These are phyloP conservation scores for Melanopsichium pennsylvanicum DNA, from an alignment of 1,284 basidiomycete genomes.

Conservation along the genomic window DNA sequence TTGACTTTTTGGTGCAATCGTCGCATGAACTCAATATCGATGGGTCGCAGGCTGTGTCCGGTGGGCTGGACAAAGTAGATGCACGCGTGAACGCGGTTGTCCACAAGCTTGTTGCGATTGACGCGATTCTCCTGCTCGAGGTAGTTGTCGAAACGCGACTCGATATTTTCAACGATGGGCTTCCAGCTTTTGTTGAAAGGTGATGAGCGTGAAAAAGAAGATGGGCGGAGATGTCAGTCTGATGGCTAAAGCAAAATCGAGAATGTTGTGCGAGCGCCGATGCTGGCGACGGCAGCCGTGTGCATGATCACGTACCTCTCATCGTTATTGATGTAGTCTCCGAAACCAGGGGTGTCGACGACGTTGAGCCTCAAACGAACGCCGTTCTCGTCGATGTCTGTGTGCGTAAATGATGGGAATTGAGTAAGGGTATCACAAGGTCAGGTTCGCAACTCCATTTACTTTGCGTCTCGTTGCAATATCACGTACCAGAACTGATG, in stretches of 20 bases:
- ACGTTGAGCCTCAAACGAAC: conserved; percentile 64
- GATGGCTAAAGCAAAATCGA: too few species aligned
- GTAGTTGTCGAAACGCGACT: conserved; percentile 64
- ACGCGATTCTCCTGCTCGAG: conserved; percentile 65
- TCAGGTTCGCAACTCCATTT: too few species aligned
- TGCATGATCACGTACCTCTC: conserved; percentile 44
- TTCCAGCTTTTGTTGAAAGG: conserved; percentile 53
- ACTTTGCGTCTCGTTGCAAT: too few species aligned
- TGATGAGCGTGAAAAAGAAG: neutral
- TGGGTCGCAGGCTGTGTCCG: conserved; percentile 57
- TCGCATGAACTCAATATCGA: conserved; percentile 65
- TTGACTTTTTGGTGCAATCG: conserved; percentile 64
- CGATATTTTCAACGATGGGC: conserved; percentile 65
- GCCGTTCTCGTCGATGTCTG: conserved; percentile 65
- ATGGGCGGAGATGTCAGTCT: neutral
- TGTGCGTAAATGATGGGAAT: too few species aligned
- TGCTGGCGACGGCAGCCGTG: neutral
- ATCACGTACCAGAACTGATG: conserved; percentile 62
- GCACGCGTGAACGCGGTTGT: conserved; percentile 65
- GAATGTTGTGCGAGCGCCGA: neutral
- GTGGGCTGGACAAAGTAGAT: conserved; percentile 66
- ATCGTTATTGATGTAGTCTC: conserved; percentile 65
- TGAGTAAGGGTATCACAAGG: too few species aligned
- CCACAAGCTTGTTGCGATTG: conserved; percentile 62
- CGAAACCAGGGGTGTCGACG: conserved; percentile 65